phyloP scores from a whole-genome alignment of 2,329 filamentous ascomycete species.

The Trichoderma polysporum region DNA sequence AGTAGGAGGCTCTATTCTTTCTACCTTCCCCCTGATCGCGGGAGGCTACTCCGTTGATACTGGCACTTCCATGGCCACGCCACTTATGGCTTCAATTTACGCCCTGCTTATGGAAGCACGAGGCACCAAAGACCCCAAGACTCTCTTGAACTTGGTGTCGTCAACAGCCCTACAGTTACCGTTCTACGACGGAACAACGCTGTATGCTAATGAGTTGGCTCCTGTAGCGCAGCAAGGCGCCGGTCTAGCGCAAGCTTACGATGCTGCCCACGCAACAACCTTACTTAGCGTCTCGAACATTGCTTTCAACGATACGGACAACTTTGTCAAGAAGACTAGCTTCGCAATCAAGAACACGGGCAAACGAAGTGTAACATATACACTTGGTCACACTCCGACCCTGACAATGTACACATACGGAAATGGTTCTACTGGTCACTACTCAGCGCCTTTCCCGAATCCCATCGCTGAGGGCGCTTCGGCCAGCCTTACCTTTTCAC shows the following conservation, averaged over 20 bases:
- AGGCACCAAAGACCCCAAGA: constrained; percentile 49
- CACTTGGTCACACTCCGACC: constrained; percentile 50
- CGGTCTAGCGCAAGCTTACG: constrained; percentile 59
- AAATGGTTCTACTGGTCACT: constrained; percentile 31
- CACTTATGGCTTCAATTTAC: constrained; percentile 53
- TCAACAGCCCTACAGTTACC: constrained; percentile 48
- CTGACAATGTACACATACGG: constrained; percentile 53
- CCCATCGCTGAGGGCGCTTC: constrained; percentile 39
- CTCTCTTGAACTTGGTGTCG: constrained; percentile 50
- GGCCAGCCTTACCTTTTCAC: constrained; percentile 45
- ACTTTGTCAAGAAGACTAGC: constrained; percentile 49
- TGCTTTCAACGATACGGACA: constrained; percentile 63
- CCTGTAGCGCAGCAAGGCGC: constrained; percentile 61
- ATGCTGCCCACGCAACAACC: constrained; percentile 55
- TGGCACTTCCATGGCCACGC: constrained; percentile 62
- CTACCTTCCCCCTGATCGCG: constrained; percentile 49
- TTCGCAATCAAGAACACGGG: constrained; percentile 59
- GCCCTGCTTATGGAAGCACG: constrained; percentile 55
- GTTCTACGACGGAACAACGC: constrained; percentile 45
- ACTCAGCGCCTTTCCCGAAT: constrained; percentile 46
- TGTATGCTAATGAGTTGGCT: constrained; percentile 41
- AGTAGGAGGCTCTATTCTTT: constrained; percentile 57
- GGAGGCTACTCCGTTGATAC: constrained; percentile 53
- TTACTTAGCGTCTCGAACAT: constrained; percentile 55
- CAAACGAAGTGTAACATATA: constrained; percentile 48